Evolutionary conservation across 106 monocot species (phyloP), one percentile per base, ranked within the genome.

Genomic region (Dendrobium catenatum): DNA sequence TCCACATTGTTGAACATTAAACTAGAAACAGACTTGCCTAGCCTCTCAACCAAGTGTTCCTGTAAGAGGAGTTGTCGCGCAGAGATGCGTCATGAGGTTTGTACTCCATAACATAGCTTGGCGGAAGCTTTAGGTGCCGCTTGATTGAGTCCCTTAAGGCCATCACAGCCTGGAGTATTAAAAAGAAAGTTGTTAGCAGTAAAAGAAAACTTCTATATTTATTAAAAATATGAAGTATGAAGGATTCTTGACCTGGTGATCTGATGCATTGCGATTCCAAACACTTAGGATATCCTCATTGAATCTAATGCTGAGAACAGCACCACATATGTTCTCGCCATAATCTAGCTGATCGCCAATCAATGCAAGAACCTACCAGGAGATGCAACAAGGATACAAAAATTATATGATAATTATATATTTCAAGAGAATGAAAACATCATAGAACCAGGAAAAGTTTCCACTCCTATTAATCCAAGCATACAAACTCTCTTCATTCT

Each of bases 61-160:
- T 85, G 80, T 98, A 98, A 0, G 98, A 98, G 2, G 97, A 97
- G 75, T 98, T 85, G 70, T 98, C 98, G 7, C 98, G 94, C 20
- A 95, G 84, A 40, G 98, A 98, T 56, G 91, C 95, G 84, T 91
- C 90, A 58, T 98, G 98, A 17, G 94, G 82, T 86, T 98, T 98
- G 87, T 98, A 98, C 72, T 98, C 98, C 94, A 98, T 98, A 15
- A 95, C 37, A 78, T 98, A 98, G 84, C 93, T 90, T 8, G 86
- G 85, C 4, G 98, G 98, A 78, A 98, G 91, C 84, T 93, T 94
- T 41, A 98, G 82, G 55, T 98, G 95, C 44, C 98, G 82, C 81
- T 98, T 98, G 19, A 98, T 98, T 3, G 98, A 95, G 78, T 95
- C 95, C 76, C 91, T 91, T 46, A 95, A 61, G 48, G 87, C 86